phyloP scores from a whole-genome alignment of 768 basidiomycete genomes.

The Mrakia blollopis region DNA sequence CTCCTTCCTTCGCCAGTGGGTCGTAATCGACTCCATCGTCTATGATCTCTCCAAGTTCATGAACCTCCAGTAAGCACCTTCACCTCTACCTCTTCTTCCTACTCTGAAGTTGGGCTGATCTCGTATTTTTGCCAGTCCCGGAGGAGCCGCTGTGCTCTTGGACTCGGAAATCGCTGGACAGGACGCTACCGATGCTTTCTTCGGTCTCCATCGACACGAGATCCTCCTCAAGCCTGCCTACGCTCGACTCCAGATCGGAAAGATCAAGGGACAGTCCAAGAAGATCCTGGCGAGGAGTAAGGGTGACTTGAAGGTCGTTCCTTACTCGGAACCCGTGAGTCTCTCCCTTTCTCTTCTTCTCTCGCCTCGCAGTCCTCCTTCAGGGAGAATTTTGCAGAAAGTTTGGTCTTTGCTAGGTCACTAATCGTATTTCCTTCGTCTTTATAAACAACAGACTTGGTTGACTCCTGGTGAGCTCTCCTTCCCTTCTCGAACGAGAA shows the following conservation, averaged over 20 bases:
- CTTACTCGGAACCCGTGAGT: constrained; percentile 69
- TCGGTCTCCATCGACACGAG: constrained; percentile 79
- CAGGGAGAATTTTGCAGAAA: too few relatives aligned
- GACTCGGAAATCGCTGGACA: constrained; percentile 73
- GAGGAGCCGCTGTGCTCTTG: constrained; percentile 71
- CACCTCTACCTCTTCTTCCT: not conserved
- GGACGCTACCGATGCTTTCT: constrained; percentile 84
- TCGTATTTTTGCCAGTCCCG: constrained; percentile 49
- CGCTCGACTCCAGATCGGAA: constrained; percentile 64
- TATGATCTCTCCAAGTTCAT: constrained; percentile 77
- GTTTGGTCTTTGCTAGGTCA: too few relatives aligned
- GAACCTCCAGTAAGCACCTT: constrained; percentile 53
- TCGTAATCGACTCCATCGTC: constrained; percentile 77
- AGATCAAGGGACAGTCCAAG: constrained; percentile 59
- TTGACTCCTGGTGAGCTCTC: constrained; percentile 41
- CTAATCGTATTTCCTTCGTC: too few relatives aligned
- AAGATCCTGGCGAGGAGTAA: constrained; percentile 50
- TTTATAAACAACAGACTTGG: not conserved
- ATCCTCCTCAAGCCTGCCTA: constrained; percentile 72
- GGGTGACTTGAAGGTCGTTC: constrained; percentile 63
- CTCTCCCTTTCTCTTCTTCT: not conserved
- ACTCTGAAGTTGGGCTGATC: not conserved
- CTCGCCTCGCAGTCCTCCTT: too few relatives aligned
- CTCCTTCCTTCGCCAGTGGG: constrained; percentile 54
- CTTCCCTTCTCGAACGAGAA: not conserved